These are phyloP conservation scores for Aspergillus baeticus DNA, from an alignment of 495 filamentous ascomycete species.

Conservation along the genomic window DNA sequence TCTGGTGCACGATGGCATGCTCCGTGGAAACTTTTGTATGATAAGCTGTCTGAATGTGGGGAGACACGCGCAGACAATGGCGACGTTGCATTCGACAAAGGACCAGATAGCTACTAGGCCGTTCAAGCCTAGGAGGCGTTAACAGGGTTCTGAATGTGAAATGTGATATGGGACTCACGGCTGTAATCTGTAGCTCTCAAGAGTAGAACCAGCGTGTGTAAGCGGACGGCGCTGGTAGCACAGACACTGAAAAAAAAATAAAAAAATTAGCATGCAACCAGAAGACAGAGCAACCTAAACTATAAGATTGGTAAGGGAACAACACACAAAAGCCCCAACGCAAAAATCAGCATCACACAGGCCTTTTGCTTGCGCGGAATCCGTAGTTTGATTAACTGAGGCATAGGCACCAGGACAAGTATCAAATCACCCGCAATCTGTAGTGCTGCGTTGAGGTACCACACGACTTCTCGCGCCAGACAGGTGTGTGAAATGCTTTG, in stretches of 20 bases:
- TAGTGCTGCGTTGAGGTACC: slow-evolving; percentile 43
- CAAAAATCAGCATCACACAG: slow-evolving; percentile 42
- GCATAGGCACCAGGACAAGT: slow-evolving; percentile 49
- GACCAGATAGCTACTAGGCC: slow-evolving; percentile 65
- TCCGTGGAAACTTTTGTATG: slow-evolving; percentile 62
- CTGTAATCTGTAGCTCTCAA: slow-evolving; percentile 17
- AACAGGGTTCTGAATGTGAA: neutral
- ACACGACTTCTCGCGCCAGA: slow-evolving; percentile 31
- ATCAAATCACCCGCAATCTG: slow-evolving; percentile 48
- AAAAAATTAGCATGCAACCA: neutral
- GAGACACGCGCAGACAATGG: slow-evolving; percentile 82
- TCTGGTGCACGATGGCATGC: slow-evolving; percentile 22
- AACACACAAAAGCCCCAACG: slow-evolving; percentile 50
- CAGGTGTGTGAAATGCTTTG: slow-evolving; percentile 18
- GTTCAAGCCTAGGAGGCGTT: slow-evolving; percentile 33
- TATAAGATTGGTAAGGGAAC: too few species aligned
- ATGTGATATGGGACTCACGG: slow-evolving; percentile 16
- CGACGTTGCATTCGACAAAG: slow-evolving; percentile 74
- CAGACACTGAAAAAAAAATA: slow-evolving; percentile 30
- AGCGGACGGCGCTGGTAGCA: slow-evolving; percentile 34
- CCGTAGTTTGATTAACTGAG: slow-evolving; percentile 35
- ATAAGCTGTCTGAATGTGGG: slow-evolving; percentile 78
- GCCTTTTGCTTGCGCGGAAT: slow-evolving; percentile 41
- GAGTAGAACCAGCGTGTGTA: slow-evolving; percentile 20
- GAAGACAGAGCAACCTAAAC: neutral